These are phyloP conservation scores for Trichoderma gamsii DNA, from an alignment of 495 filamentous ascomycete species.

Conservation along the genomic window DNA sequence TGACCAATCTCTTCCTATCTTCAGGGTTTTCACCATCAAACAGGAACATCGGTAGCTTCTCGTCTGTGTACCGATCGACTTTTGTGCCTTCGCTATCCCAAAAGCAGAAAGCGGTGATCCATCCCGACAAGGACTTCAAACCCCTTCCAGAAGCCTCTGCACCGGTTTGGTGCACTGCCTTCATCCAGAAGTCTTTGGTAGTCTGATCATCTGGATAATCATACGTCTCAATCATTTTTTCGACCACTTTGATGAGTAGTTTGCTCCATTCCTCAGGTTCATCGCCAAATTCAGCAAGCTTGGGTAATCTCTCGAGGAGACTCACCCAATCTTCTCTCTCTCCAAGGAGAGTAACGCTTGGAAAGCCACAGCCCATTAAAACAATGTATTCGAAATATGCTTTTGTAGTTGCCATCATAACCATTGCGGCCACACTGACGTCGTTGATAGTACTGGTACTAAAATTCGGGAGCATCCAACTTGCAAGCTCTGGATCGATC, in stretches of 20 bases:
- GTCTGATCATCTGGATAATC: slow-evolving; percentile 25
- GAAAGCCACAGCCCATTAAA: slow-evolving; percentile 36
- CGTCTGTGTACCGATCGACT: background rate
- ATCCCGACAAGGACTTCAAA: slow-evolving; percentile 33
- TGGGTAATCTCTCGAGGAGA: slow-evolving; percentile 28
- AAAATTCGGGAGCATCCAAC: slow-evolving; percentile 43
- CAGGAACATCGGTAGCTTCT: background rate
- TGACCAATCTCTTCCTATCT: background rate
- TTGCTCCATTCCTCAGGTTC: slow-evolving; percentile 26
- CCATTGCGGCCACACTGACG: slow-evolving; percentile 34
- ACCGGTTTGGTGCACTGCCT: slow-evolving; percentile 28
- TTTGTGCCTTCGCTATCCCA: slow-evolving; percentile 34
- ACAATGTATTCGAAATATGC: slow-evolving; percentile 40
- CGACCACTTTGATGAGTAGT: slow-evolving; percentile 29
- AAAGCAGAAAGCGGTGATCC: slow-evolving; percentile 39
- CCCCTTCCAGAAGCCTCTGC: slow-evolving; percentile 28
- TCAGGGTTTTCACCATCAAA: background rate
- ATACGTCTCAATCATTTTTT: slow-evolving; percentile 32
- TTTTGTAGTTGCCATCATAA: slow-evolving; percentile 44
- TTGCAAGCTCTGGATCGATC: slow-evolving; percentile 28
- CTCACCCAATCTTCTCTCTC: slow-evolving; percentile 34
- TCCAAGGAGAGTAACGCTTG: slow-evolving; percentile 38
- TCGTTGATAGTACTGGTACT: slow-evolving; percentile 39
- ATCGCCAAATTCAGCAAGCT: slow-evolving; percentile 26
- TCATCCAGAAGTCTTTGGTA: slow-evolving; percentile 31